Base-by-base conservation (phyloP, 805 yeast genomes). In the Candida maris region DNA sequence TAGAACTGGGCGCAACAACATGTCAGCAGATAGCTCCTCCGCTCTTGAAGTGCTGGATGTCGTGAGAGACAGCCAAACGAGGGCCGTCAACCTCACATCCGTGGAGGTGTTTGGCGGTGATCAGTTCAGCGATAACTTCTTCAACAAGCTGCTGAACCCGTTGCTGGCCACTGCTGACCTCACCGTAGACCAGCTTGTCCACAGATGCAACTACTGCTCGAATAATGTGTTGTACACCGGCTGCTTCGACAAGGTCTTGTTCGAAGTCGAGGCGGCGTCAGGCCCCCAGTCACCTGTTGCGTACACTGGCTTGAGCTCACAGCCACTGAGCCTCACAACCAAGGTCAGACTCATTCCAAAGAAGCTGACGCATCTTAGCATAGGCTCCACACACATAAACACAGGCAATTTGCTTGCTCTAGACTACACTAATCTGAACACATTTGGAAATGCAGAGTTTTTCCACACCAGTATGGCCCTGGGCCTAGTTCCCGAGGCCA, bases 371-470 rank as follows among this genome's bases (percentile, higher is more conserved):
- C 40, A 56, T 46, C 35, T 56, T 48, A n/a, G 52, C 51, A 1
- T 60, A n/a, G 64, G 65, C 19, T 58, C 70, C 7, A 46, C 56
- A 7, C 62, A 64, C 23, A 49, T 59, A 6, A 64, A 60, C 24
- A 51, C 54, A 17, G 64, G 65, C 13, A 59, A 67, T 18, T 44
- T 64, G 5, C 38, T 61, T 21, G 60, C 58, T 14, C 38, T 62
- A 18, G 55, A 58, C 31, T 66, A 64, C 42, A 45, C 59, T 3
- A 65, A 70, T 43, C 61, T 64, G 42, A 81, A 81, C 51, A 62
- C 74, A 6, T 71, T 81, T 45, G 87, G 85, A 4, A 81, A 81
- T n/a, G 87, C 84, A 12, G 89, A 82, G 53, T 62, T 63, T 5
- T 48, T 83, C 12, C 63, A 72, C 12, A 42, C 79, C 12, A 79